Evolutionary conservation across 768 basidiomycete genomes (phyloP), one percentile per base, ranked within the genome.

Genomic region (Russula griseocarnosa): DNA sequence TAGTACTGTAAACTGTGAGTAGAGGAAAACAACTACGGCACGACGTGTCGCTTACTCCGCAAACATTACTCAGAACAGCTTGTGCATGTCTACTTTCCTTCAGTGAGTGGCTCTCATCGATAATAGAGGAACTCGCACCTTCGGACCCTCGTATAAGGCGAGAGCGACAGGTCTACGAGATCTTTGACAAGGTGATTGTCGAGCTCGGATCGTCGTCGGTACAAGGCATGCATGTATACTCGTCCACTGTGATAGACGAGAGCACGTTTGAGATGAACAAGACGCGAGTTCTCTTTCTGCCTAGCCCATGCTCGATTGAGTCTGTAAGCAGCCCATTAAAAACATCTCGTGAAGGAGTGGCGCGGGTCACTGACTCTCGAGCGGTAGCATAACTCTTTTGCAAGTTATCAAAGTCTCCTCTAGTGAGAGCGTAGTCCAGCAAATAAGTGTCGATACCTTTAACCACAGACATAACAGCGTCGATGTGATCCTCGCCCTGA

Each of bases 401-500:
- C 70, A 88, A 71, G 11, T 81, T 76, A 60, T 83, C 83, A 67
- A 84, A 90, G 58, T 83, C 81, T 57, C 74, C 74, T 69, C 84
- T 76, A 52, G 76, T 82, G 71, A 88, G 76, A 16, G 82, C 89
- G 73, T 90, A 90, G 56, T 84, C 84, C 53, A 92, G 77, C 69
- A 93, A 76, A 70, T 83, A 90, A 2, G 85, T 83, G 67, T 92
- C 91, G 50, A 92, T 86, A 4, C 86, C 86, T 52, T 84, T 85
- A 26, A 85, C 82, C 20, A 92, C 82, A 42, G 79, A 79, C 38
- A 91, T 81, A 36, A 96, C 84, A 5, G 91, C 88, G 72, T 98
- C 95, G 50, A 92, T 88, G 66, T 92, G 89, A 71, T 93, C 90
- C 73, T 92, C 91, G 38, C 82, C 84, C 50, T 81, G 82, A 14